Base-by-base conservation (phyloP, 805 yeast genomes). In the Barnettozyma wickerhamii region DNA sequence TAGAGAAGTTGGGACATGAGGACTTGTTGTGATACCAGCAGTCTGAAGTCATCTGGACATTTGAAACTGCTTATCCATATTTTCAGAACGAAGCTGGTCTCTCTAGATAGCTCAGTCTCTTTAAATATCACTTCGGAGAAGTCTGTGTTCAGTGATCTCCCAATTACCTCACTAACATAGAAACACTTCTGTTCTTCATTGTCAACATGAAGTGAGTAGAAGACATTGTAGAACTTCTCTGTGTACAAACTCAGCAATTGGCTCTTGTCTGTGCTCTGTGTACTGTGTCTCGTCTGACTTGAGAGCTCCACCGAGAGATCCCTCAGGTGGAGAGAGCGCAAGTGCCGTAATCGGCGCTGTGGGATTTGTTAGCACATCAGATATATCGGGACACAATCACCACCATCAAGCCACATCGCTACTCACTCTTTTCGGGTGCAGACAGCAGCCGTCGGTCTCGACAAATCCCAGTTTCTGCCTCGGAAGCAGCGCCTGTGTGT, bases 81-180 rank as follows among this genome's bases (percentile, higher is more conserved):
- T 30, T 44, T 53, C 9, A 57, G 19, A 6, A 39, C 41, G 10
- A 57, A 41, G 2, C 29, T n/a, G 7, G 47, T 20, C 12, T 30
- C 31, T 15, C 45, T 43, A 4, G 40, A 30, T 18, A 30, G 10
- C 17, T 39, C 37, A 18, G 37, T 28, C 18, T 47, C 38, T 10
- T 45, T 21, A 0, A 60, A 29, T 15, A 24, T 37, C 15, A 60
- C 51, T 34, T 60, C 65, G 21, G 55, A 58, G 44, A 62, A 62
- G 15, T 49, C 51, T 7, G 60, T 59, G 44, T 60, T 55, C 18
- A 60, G 43, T 10, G 62, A 53, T 6, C 55, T 37, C 3, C 51
- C 37, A 17, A 50, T 51, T 1, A 59, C 47, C 38, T 69, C 64
- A 40, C 72, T 66, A 3, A 69, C 56, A 38, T 63, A 64, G 35